Conservation (phyloP, 345 rosid genomes). For the Citrus hindsii region DNA sequence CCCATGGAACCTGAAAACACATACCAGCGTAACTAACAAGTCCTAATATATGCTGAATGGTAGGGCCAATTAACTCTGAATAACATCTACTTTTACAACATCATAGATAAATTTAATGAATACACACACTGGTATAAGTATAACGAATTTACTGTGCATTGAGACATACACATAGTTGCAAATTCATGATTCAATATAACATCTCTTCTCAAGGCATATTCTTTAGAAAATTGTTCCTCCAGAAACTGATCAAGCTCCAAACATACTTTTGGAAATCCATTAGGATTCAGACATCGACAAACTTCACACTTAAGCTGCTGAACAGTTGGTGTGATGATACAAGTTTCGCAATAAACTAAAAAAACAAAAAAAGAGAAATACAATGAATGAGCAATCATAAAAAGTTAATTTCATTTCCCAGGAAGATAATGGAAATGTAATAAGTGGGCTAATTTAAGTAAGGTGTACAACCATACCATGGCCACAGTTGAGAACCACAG, state of each 20-base stretch:
- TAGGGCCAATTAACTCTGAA: neutral
- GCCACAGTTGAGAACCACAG: constrained; percentile 79
- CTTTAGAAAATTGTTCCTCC: constrained; percentile 48
- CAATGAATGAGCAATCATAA: neutral
- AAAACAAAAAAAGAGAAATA: constrained; percentile 5
- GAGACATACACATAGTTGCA: constrained; percentile 30
- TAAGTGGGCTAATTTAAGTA: neutral
- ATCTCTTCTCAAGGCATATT: constrained; percentile 53
- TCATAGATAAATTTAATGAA: neutral
- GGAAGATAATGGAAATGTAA: neutral
- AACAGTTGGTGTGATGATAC: constrained; percentile 36
- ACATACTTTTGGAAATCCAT: constrained; percentile 59
- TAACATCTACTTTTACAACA: neutral
- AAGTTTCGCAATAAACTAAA: constrained; percentile 69
- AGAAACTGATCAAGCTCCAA: constrained; percentile 60
- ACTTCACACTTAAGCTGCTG: constrained; percentile 55
- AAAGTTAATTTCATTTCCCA: neutral
- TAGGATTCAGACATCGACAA: constrained; percentile 61
- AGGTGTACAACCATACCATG: constrained; percentile 52
- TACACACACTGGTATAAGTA: neutral
- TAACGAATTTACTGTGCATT: neutral
- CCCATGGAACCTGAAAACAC: constrained; percentile 33
- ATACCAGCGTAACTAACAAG: constrained; percentile 1
- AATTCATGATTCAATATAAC: constrained; percentile 26
- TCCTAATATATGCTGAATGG: neutral